phyloP scores from a whole-genome alignment of 2,329 filamentous ascomycete genomes.

The Pseudogymnoascus destructans region DNA sequence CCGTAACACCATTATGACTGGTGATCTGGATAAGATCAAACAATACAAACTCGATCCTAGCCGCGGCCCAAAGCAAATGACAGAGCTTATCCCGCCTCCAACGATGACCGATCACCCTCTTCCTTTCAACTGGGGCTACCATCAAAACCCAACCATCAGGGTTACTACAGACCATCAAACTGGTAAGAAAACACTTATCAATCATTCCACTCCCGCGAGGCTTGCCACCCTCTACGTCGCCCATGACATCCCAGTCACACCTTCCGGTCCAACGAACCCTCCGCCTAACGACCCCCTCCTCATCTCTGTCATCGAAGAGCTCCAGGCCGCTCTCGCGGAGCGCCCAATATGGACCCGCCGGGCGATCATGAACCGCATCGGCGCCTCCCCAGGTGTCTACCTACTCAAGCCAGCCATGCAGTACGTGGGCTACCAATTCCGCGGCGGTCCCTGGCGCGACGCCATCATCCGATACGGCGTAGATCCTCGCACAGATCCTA shows the following conservation, averaged over 20 bases:
- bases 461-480: conserved; percentile 73
- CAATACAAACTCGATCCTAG: conserved; percentile 54
- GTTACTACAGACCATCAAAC: conserved; percentile 27
- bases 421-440: conserved; percentile 84
- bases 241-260: conserved; percentile 13
- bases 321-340: conserved; percentile 53
- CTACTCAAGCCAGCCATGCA: conserved; percentile 63
- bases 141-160: conserved; percentile 61
- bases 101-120: conserved; percentile 62
- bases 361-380: conserved; percentile 62
- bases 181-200: conserved; percentile 24
- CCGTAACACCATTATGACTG: conserved; percentile 55
- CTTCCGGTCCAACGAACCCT: conserved; percentile 15
- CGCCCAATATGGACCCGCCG: conserved; percentile 81
- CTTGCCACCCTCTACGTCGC: conserved; percentile 18
- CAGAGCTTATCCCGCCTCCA: conserved; percentile 67
- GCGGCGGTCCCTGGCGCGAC: conserved; percentile 83
- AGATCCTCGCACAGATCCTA: conserved; percentile 66
- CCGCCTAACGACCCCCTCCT: conserved; percentile 37
- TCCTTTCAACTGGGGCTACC: conserved; percentile 69
- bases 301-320: conserved; percentile 47
- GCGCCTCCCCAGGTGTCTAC: conserved; percentile 36
- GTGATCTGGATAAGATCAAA: conserved; percentile 47
- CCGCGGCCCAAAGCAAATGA: conserved; percentile 43
- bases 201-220: conserved; percentile 17